phyloP scores from a whole-genome alignment of 129 eudicot species.

The Saussurea involucrata region DNA sequence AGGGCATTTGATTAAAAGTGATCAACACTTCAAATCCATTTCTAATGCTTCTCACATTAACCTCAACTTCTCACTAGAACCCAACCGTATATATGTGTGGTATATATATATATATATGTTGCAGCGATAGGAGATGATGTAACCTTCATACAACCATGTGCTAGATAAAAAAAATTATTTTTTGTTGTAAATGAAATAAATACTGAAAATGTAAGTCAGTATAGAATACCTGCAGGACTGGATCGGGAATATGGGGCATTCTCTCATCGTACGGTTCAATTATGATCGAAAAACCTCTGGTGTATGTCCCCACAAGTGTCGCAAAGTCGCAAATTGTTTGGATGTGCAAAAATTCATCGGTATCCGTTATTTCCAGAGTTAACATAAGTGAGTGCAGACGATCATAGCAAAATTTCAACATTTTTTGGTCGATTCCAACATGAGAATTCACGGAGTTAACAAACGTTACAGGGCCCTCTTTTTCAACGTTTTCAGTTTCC shows the following conservation, averaged over 20 bases:
- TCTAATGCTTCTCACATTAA: no score
- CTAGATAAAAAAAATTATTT: not conserved
- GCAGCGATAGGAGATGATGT: not conserved
- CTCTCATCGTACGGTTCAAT: conserved; percentile 97
- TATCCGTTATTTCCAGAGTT: conserved; percentile 90
- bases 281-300: conserved; percentile 92
- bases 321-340: conserved; percentile 97
- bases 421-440: conserved; percentile 94
- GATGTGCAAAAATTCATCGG: conserved; percentile 83
- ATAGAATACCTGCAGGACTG: conserved; percentile 82
- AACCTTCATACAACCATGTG: conserved; percentile 1
- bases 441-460: conserved; percentile 74
- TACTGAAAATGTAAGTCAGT: not conserved
- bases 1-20: no score
- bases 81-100: no score
- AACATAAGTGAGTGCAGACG: conserved; percentile 88
- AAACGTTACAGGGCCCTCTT: conserved; percentile 92
- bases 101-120: not conserved
- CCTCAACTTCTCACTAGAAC: no score
- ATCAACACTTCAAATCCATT: no score
- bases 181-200: not conserved
- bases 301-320: conserved; percentile 91
- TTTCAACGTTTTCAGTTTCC: conserved; percentile 85
- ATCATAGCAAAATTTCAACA: conserved; percentile 86
- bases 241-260: conserved; percentile 99